Conservation (phyloP, 768 basidiomycete species). For the Mycena venus region DNA sequence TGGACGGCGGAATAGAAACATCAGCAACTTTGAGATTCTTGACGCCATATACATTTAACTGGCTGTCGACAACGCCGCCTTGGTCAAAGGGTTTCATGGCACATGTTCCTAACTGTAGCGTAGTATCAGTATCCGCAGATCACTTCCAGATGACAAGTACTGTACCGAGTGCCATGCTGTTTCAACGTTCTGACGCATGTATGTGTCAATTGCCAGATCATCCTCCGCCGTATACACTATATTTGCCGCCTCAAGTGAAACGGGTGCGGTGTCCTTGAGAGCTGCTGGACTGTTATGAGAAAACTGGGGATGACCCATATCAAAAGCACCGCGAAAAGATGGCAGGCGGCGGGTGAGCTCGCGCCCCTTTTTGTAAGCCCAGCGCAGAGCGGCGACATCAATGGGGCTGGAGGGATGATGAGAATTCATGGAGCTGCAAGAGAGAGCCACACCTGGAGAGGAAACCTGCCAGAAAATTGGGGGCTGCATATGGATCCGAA, state of each 20-base stretch:
- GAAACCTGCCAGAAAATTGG: constrained; percentile 49
- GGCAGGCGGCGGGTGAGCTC: constrained; percentile 57
- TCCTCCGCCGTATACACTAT: constrained; percentile 41
- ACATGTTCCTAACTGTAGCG: constrained; percentile 62
- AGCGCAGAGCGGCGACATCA: constrained; percentile 46
- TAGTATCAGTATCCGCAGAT: background rate
- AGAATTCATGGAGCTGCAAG: background rate
- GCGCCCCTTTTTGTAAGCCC: constrained; percentile 55
- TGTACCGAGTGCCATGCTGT: constrained; percentile 43
- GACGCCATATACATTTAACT: constrained; percentile 60
- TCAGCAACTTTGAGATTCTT: constrained; percentile 59
- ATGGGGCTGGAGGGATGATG: background rate
- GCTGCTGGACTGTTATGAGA: constrained; percentile 30
- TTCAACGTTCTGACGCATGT: constrained; percentile 24
- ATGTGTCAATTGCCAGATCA: constrained; percentile 39
- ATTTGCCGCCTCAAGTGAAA: constrained; percentile 32
- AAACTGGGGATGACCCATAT: constrained; percentile 32
- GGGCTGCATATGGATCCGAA: constrained; percentile 42
- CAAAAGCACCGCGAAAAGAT: constrained; percentile 35
- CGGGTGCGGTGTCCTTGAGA: constrained; percentile 25
- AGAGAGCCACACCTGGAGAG: constrained; percentile 42
- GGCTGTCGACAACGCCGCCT: constrained; percentile 60
- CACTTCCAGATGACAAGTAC: background rate
- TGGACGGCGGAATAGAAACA: constrained; percentile 54
- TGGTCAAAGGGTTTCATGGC: constrained; percentile 61